Base-by-base conservation (phyloP, 805 yeast species). In the Candida maris region DNA sequence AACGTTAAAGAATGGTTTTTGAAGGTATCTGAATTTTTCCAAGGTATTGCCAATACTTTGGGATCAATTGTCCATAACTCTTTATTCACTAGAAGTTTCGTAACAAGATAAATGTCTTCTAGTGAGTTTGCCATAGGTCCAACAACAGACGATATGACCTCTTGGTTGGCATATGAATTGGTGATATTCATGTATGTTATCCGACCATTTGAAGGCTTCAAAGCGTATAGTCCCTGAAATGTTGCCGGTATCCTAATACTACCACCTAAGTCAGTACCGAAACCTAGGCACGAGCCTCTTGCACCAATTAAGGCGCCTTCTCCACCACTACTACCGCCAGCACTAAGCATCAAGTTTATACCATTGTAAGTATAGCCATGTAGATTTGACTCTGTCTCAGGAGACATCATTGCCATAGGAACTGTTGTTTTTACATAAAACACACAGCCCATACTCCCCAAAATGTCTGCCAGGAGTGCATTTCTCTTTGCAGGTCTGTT, bases 241-340 rank as follows among this genome's bases (percentile, higher is more conserved):
- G 78, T 73, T n/a, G 81, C 72, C 2, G 85, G 85, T 12, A 68
- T 67, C 35, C 85, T 63, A 30, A 79, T 70, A 37, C 51, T 46
- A 19, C 64, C 65, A 13, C 82, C 82, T 39, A 77, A 73, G 45
- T 77, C 82, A 12, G 79, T 70, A 10, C 81, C 81, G 32, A 74
- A 60, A 4, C 81, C 85, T 28, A 77, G 42, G 3, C 70, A 67
- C n/a, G 79, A 68, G 10, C 54, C 56, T 5, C 48, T 39, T 17
- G 46, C 33, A 1, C 51, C 50, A 12, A 44, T 45, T 16, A 54
- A 34, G 6, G 55, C 50, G 37, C 65, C 67, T 43, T 62, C 67
- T 19, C 67, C 67, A 4, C 65, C 61, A 3, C 65, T 59, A 5
- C 64, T 57, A 14, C 67, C 67, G 20, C 67, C 67, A 3, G 59